These are phyloP conservation scores for Daldinia decipiens DNA, from an alignment of 495 filamentous ascomycete species.

Conservation along the genomic window DNA sequence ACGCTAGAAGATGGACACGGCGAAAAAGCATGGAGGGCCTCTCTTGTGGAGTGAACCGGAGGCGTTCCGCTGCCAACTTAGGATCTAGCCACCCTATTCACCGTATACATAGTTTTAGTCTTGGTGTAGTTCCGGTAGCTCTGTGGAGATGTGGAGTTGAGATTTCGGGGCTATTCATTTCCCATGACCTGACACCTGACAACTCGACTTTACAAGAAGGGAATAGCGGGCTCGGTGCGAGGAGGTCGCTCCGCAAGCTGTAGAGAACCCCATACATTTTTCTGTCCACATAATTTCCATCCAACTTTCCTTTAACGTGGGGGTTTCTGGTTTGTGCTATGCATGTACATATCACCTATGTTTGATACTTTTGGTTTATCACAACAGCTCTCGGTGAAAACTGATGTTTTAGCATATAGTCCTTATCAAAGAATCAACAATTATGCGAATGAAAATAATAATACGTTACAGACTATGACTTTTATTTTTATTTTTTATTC, in stretches of 20 bases:
- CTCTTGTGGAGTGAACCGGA: constrained; percentile 26
- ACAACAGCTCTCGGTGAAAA: no score
- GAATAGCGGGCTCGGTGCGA: constrained; percentile 17
- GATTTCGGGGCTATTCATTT: constrained; percentile 2
- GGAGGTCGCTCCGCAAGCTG: constrained; percentile 3
- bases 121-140: constrained; percentile 2
- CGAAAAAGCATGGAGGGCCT: constrained; percentile 13
- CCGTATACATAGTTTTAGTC: constrained; percentile 3
- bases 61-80: constrained; percentile 19
- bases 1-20: background rate
- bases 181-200: constrained; percentile 26
- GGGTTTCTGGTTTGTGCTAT: background rate
- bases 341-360: no score
- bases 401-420: no score
- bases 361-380: no score
- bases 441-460: no score
- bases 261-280: background rate
- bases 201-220: constrained; percentile 7
- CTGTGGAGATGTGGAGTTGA: constrained; percentile 27
- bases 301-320: background rate
- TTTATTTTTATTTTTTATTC: no score
- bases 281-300: background rate
- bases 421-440: no score
- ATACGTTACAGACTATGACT: no score
- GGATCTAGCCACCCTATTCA: constrained; percentile 21